Evolutionary conservation across 139 green algal genomes (phyloP).

Genomic region (Chlorella vulgaris): DNA sequence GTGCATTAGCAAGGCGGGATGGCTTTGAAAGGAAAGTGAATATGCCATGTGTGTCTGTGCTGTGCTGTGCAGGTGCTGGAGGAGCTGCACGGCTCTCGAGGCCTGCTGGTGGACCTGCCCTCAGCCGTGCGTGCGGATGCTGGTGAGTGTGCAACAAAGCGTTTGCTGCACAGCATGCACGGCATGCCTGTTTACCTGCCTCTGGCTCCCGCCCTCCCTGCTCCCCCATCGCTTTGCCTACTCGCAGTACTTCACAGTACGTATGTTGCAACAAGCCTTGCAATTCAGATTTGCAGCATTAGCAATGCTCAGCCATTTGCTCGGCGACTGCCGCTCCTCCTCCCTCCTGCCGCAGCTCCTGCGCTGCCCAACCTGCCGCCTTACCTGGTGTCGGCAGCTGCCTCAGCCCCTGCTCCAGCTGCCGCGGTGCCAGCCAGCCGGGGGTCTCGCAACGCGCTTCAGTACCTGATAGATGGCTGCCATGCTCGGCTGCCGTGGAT

Average conservation of each 20-base stretch:
- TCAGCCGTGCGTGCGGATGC: slow-evolving; percentile 17
- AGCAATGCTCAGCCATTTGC: no score
- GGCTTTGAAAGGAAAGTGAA: no score
- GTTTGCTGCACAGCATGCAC: not conserved
- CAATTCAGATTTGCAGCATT: no score
- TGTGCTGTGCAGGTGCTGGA: slow-evolving; percentile 33
- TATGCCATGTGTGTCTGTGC: no score
- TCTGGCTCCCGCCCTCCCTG: no score
- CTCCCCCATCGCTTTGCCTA: no score
- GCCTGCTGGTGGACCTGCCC: slow-evolving; percentile 52
- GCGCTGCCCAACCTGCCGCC: slow-evolving; percentile 36
- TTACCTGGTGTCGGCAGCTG: slow-evolving; percentile 30
- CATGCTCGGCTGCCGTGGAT: slow-evolving; percentile 70
- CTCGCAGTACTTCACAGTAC: no score
- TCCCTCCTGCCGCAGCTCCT: not conserved
- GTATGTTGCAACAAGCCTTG: no score
- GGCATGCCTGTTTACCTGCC: not conserved
- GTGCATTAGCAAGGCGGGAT: no score
- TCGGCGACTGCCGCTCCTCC: no score
- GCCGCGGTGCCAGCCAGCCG: not conserved
- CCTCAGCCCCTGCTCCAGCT: not conserved
- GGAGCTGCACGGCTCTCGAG: slow-evolving; percentile 22
- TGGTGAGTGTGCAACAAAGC: not conserved
- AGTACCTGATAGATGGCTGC: slow-evolving; percentile 19
- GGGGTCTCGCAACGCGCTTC: slow-evolving; percentile 15